These are phyloP conservation scores for Thielaviopsis euricoi DNA, from an alignment of 2,329 filamentous ascomycete species.

Conservation along the genomic window DNA sequence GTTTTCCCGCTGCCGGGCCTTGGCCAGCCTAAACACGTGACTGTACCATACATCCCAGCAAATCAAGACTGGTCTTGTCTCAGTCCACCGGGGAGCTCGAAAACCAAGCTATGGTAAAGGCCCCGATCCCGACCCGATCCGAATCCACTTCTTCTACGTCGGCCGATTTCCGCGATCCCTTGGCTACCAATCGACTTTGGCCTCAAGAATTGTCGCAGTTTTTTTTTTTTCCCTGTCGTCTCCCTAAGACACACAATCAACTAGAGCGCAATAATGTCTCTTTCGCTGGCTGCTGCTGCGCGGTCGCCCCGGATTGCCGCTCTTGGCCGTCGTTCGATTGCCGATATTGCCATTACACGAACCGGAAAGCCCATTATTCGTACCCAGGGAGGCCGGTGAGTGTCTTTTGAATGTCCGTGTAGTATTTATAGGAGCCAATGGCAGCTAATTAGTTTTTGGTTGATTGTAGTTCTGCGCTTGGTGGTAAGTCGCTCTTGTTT, in stretches of 20 bases:
- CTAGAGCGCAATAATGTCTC: constrained; percentile 30
- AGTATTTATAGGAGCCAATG: background rate
- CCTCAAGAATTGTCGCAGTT: background rate
- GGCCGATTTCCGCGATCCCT: background rate
- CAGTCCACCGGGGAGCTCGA: background rate
- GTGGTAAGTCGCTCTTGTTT: constrained; percentile 41
- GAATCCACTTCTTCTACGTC: background rate
- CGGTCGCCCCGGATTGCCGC: constrained; percentile 34
- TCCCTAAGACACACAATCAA: background rate
- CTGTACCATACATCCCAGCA: background rate
- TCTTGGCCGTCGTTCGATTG: constrained; percentile 37
- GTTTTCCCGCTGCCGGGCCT: background rate
- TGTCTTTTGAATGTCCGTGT: constrained; percentile 8
- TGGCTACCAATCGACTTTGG: background rate
- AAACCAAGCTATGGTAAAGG: background rate
- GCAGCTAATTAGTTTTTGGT: constrained; percentile 16
- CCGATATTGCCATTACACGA: constrained; percentile 83
- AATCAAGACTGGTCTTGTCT: background rate
- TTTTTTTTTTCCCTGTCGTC: background rate
- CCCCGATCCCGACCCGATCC: background rate
- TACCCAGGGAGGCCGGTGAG: constrained; percentile 75
- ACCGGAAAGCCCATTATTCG: constrained; percentile 93
- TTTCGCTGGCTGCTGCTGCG: constrained; percentile 35
- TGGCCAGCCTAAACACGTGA: constrained; percentile 8
- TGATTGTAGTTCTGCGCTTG: constrained; percentile 57